These are phyloP conservation scores for Rhizopogon vinicolor DNA, from an alignment of 768 basidiomycete species.

Conservation along the genomic window DNA sequence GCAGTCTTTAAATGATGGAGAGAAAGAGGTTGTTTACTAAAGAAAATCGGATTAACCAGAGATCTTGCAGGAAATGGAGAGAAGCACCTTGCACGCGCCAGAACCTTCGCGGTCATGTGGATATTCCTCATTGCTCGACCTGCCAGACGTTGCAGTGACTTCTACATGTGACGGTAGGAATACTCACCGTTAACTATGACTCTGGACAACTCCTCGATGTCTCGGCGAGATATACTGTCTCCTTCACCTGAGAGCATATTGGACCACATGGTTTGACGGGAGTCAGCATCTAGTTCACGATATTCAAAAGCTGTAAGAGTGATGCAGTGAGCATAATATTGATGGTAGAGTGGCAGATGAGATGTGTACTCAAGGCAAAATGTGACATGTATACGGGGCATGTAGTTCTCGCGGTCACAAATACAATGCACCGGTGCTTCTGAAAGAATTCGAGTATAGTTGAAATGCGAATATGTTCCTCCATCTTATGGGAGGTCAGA, in stretches of 20 bases:
- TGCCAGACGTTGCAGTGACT: not conserved
- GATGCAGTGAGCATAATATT: not conserved
- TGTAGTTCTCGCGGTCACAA: not conserved
- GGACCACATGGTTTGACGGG: not conserved
- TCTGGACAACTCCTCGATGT: not conserved
- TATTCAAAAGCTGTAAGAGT: not conserved
- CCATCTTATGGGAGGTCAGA: not conserved
- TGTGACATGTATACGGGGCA: not conserved
- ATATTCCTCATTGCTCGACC: conserved; percentile 1
- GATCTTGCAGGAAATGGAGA: not conserved
- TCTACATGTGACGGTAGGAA: not conserved
- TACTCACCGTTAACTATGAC: not conserved
- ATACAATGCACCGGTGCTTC: not conserved
- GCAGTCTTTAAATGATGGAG: not conserved
- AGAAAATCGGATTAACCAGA: not conserved
- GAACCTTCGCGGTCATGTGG: not conserved
- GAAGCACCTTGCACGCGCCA: not conserved
- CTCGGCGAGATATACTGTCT: not conserved
- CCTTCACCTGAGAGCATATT: not conserved
- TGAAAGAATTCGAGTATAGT: not conserved
- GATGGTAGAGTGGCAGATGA: not conserved
- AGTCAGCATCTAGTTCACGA: not conserved
- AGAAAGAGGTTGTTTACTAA: not conserved
- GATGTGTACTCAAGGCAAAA: not conserved
- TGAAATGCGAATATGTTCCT: not conserved